Conservation (phyloP, 306 rosid species). For the Crotalaria pallida region DNA sequence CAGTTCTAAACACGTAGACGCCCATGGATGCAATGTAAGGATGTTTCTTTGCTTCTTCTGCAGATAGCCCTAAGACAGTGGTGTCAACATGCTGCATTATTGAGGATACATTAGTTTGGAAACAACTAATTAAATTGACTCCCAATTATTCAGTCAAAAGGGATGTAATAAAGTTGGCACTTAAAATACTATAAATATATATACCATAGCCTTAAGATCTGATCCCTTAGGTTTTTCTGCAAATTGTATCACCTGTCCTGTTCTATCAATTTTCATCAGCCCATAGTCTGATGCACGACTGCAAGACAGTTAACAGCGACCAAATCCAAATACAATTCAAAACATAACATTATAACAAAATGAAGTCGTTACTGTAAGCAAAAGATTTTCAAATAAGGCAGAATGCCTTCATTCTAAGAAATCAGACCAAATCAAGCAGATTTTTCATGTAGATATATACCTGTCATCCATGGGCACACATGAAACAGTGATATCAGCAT, state of each 20-base stretch:
- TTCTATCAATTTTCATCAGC: slow-evolving; percentile 71
- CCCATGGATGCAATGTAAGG: slow-evolving; percentile 99
- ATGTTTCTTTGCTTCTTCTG: slow-evolving; percentile 48
- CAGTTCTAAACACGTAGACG: slow-evolving; percentile 82
- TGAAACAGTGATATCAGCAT: slow-evolving; percentile 94
- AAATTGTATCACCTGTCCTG: slow-evolving; percentile 69
- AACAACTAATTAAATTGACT: slow-evolving; percentile 1
- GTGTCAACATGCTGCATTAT: slow-evolving; percentile 87
- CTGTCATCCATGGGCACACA: slow-evolving; percentile 89
- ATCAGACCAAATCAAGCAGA: not conserved
- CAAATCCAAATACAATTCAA: slow-evolving; percentile 10
- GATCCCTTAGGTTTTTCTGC: slow-evolving; percentile 91
- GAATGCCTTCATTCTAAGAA: not conserved
- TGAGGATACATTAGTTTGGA: slow-evolving; percentile 11
- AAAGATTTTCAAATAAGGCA: not conserved
- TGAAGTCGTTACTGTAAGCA: not conserved
- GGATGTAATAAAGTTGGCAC: slow-evolving; percentile 2
- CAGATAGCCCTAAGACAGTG: slow-evolving; percentile 68
- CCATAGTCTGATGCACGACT: slow-evolving; percentile 96
- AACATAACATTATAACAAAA: not conserved
- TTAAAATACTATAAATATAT: slow-evolving; percentile 14
- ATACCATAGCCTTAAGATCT: slow-evolving; percentile 86
- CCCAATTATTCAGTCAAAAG: not conserved
- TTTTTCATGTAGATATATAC: slow-evolving; percentile 30
- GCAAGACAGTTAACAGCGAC: slow-evolving; percentile 19